These are phyloP conservation scores for Fusarium abutilonis DNA, from an alignment of 2,329 filamentous ascomycete genomes.

Conservation along the genomic window DNA sequence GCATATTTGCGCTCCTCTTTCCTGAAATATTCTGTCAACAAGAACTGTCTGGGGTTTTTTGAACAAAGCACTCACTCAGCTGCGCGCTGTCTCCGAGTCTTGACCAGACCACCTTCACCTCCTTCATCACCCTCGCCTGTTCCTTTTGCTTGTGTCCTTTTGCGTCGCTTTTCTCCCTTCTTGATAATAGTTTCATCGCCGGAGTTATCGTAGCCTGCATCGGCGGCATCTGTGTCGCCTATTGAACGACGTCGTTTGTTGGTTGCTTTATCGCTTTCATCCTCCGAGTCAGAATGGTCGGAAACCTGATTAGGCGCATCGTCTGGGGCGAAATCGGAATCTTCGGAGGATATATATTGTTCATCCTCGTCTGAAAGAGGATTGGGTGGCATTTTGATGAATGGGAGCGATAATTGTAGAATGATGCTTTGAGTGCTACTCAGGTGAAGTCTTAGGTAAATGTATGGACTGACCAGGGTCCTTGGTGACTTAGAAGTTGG, in stretches of 20 bases:
- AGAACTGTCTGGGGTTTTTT: neutral
- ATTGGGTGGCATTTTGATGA: conserved; percentile 56
- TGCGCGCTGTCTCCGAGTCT: conserved; percentile 76
- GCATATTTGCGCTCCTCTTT: conserved; percentile 66
- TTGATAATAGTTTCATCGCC: conserved; percentile 77
- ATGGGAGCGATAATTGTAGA: conserved; percentile 5
- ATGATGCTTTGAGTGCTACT: neutral
- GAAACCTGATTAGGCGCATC: conserved; percentile 58
- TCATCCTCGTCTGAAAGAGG: conserved; percentile 60
- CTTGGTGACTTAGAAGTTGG: too few species aligned
- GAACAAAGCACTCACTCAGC: conserved; percentile 61
- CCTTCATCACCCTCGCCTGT: conserved; percentile 59
- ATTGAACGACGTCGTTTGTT: conserved; percentile 41
- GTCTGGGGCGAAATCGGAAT: conserved; percentile 77
- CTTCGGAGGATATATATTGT: conserved; percentile 74
- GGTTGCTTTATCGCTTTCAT: conserved; percentile 45
- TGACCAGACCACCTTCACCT: conserved; percentile 71
- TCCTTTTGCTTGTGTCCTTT: conserved; percentile 55
- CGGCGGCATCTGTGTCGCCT: conserved; percentile 47
- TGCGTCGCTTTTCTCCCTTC: conserved; percentile 65
- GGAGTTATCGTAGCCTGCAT: conserved; percentile 70
- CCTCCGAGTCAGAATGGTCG: conserved; percentile 62
- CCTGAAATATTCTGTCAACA: conserved; percentile 48
- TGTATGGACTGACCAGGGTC: too few species aligned
- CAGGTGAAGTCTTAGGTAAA: too few species aligned